Evolutionary conservation across 2,329 filamentous ascomycete species (phyloP).

Genomic region (Microsporum canis): DNA sequence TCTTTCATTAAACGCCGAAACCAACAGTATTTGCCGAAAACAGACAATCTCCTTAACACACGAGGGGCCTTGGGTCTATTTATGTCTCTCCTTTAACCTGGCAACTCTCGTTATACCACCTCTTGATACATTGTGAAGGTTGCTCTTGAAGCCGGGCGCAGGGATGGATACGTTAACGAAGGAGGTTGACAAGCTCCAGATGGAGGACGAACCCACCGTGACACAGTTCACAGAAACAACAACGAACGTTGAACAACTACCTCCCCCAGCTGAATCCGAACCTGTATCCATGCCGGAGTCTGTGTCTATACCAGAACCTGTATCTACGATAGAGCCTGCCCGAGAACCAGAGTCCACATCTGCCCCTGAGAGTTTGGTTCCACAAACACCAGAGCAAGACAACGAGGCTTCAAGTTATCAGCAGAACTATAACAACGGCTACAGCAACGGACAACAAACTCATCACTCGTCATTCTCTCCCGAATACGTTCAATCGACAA

Average conservation of each 20-base stretch:
- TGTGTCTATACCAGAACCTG: background rate
- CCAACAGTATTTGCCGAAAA: background rate
- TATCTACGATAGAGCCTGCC: background rate
- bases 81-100: background rate
- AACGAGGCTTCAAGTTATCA: slow-evolving; percentile 23
- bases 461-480: slow-evolving; percentile 40
- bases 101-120: background rate
- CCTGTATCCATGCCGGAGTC: background rate
- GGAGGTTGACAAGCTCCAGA: slow-evolving; percentile 10
- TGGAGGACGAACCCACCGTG: slow-evolving; percentile 9
- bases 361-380: background rate
- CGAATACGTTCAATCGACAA: slow-evolving; percentile 29
- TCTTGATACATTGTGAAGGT: background rate
- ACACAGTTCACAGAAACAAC: background rate
- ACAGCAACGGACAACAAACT: slow-evolving; percentile 36
- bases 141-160: background rate
- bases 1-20: background rate
- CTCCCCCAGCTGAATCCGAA: background rate
- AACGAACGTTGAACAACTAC: background rate
- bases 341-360: background rate
- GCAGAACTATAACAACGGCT: slow-evolving; percentile 25
- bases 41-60: background rate
- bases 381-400: slow-evolving; percentile 18
- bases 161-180: slow-evolving; percentile 13
- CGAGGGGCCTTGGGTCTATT: background rate